Conservation (phyloP, 148 eudicot genomes). For the Dysphania ambrosioides region DNA sequence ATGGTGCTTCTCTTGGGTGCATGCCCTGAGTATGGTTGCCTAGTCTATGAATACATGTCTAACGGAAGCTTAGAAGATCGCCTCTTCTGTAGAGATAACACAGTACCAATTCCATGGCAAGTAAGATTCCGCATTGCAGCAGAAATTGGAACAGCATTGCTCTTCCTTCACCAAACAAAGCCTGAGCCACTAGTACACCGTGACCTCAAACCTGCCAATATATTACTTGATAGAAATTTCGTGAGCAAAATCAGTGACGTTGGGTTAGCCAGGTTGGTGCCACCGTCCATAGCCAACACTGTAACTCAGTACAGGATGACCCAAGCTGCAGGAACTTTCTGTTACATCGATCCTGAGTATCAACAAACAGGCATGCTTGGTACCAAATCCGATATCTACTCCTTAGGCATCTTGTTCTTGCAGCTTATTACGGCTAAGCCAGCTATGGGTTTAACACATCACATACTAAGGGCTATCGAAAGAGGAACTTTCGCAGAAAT, state of each 20-base stretch:
- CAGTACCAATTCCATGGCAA: constrained; percentile 57
- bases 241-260: constrained; percentile 70
- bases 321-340: constrained; percentile 67
- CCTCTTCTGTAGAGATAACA: constrained; percentile 39
- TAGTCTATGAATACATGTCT: constrained; percentile 70
- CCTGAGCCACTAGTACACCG: constrained; percentile 77
- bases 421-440: constrained; percentile 59
- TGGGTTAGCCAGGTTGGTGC: constrained; percentile 66
- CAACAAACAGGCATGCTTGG: constrained; percentile 77
- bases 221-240: constrained; percentile 54
- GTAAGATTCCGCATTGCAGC: constrained; percentile 64
- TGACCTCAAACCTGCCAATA: constrained; percentile 68
- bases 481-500: constrained; percentile 40
- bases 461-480: constrained; percentile 45
- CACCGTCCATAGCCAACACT: constrained; percentile 45
- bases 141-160: constrained; percentile 55
- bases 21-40: constrained; percentile 70
- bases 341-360: constrained; percentile 80
- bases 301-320: constrained; percentile 71
- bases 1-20: constrained; percentile 80
- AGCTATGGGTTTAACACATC: constrained; percentile 68
- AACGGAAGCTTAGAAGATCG: constrained; percentile 77
- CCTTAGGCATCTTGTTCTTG: constrained; percentile 55
- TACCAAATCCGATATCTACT: constrained; percentile 60
- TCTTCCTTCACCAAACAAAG: constrained; percentile 68